phyloP scores from a whole-genome alignment of 208 protist species.

The Trypanosoma brucei region DNA sequence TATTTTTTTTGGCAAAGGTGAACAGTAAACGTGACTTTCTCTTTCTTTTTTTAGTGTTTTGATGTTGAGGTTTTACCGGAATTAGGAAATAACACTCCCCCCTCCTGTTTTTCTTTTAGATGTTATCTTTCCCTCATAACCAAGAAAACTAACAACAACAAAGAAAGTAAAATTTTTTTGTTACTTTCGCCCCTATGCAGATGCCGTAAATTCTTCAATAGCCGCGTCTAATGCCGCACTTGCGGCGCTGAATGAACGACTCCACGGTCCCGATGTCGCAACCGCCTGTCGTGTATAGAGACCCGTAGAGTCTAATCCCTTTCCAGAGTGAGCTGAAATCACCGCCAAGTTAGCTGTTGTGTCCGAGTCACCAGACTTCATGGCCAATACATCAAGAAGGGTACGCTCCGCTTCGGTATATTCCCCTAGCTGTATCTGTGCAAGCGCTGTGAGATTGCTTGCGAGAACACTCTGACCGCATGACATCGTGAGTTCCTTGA shows the following conservation, averaged over 20 bases:
- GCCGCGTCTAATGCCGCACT: slow-evolving; percentile 42
- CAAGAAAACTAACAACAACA: not conserved
- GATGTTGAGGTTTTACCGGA: no score
- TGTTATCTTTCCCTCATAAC: no score
- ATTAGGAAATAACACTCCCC: no score
- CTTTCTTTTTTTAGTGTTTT: no score
- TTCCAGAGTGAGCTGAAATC: slow-evolving; percentile 44
- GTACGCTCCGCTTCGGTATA: slow-evolving; percentile 65
- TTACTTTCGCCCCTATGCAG: not conserved
- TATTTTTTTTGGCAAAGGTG: no score
- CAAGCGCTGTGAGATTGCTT: slow-evolving; percentile 73
- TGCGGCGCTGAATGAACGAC: slow-evolving; percentile 23
- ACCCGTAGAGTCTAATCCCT: slow-evolving; percentile 41
- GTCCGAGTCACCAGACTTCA: slow-evolving; percentile 59
- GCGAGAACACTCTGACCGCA: slow-evolving; percentile 63
- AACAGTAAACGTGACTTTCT: no score
- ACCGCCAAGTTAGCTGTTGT: slow-evolving; percentile 80
- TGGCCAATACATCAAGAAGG: slow-evolving; percentile 67
- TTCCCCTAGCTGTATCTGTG: slow-evolving; percentile 57
- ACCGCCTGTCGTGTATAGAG: slow-evolving; percentile 58
- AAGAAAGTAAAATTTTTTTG: not conserved
- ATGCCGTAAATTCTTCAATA: slow-evolving; percentile 29
- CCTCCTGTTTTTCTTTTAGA: no score
- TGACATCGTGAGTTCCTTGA: slow-evolving; percentile 73
- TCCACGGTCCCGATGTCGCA: slow-evolving; percentile 36